These are phyloP conservation scores for Salix caprea DNA, from an alignment of 345 rosid genomes.

Conservation along the genomic window DNA sequence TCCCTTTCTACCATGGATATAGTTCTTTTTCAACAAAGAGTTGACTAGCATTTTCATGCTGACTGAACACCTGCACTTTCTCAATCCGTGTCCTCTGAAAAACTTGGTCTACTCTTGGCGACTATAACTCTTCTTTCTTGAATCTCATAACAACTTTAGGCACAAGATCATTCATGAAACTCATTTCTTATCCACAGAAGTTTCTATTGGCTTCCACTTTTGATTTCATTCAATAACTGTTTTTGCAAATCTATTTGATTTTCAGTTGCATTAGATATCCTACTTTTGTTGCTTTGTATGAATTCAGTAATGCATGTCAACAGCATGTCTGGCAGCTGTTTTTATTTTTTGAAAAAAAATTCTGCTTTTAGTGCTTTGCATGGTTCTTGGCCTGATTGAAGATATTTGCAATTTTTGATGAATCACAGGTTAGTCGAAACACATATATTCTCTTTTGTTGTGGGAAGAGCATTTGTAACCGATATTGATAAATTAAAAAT, in stretches of 20 bases:
- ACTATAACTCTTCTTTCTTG: not conserved
- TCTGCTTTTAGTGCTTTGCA: conserved; percentile 12
- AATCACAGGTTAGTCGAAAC: conserved; percentile 96
- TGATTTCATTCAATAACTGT: not conserved
- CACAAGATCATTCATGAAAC: not conserved
- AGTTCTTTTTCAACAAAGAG: not conserved
- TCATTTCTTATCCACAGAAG: not conserved
- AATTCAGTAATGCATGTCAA: not conserved
- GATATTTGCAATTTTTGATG: conserved; percentile 30
- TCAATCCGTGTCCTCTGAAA: not conserved
- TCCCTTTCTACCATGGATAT: not conserved
- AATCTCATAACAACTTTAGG: not conserved
- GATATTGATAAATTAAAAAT: conserved; percentile 96
- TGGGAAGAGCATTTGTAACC: conserved; percentile 99
- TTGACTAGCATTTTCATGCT: not conserved
- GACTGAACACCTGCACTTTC: conserved; percentile 1
- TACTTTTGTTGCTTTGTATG: not conserved
- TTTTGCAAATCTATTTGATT: not conserved
- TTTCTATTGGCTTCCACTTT: not conserved
- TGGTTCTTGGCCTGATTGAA: conserved; percentile 18
- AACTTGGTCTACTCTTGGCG: not conserved
- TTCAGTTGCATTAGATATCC: not conserved
- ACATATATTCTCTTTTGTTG: conserved; percentile 94
- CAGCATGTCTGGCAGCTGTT: not conserved
- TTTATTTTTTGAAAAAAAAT: conserved; percentile 6